Base-by-base conservation (phyloP, 768 basidiomycete genomes). In the Gloeophyllum trabeum region DNA sequence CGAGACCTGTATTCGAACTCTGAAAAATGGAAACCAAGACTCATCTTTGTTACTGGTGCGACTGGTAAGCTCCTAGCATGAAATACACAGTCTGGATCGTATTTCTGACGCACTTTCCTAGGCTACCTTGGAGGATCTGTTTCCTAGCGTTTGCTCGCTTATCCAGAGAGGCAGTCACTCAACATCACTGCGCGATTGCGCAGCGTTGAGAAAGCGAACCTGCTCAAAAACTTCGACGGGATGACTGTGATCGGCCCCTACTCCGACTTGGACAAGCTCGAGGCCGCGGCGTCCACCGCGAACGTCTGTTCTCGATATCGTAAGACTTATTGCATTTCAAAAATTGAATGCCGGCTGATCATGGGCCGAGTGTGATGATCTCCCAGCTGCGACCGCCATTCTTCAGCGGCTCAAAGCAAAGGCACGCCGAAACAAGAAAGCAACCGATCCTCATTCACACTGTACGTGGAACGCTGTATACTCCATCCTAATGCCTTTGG, bases 371-470 rank as follows among this genome's bases (percentile, higher is more conserved):
- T 44, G 65, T 3, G 78, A 82, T 46, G 56, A 78, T 40, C 41
- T 69, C 0, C 51, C 54, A 1, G 70, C 70, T 0, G 63, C 62
- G 0, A 48, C 64, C 28, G 70, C 73, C 1, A 67, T 71, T 6
- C 54, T 83, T 43, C 61, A 54, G 7, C 79, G 81, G 1, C 45
- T 75, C n/a, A 52, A 75, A 70, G 59, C 68, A 62, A 48, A 57
- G 64, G 19, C 56, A 66, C 39, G 59, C 64, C 24, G 51, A 47
- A 18, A 69, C 67, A 1, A 69, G 71, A 3, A 60, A 53, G 2
- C 51, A 55, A 2, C 67, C 76, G 4, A 63, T 66, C 43, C 61
- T 76, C 7, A 79, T 85, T 14, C 76, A 85, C 51, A 80, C 79
- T 0, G 81, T 78, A 50, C 48, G 76, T 57, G 1, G 3, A 4